phyloP scores from a whole-genome alignment of 345 rosid species.

The Ricinus communis region DNA sequence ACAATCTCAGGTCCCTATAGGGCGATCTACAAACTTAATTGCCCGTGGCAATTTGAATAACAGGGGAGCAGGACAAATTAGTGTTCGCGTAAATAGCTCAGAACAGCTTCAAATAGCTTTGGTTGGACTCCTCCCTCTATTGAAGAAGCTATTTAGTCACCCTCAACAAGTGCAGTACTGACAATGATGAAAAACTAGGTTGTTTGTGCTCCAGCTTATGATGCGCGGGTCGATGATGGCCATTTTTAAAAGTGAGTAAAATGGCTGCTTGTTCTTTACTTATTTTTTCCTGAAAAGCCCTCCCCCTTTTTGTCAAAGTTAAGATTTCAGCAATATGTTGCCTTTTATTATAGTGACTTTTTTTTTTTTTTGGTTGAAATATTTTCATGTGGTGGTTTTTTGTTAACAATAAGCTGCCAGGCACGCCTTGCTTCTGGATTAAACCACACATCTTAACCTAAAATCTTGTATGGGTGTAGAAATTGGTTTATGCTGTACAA shows the following conservation, averaged over 20 bases:
- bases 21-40: constrained; percentile 68
- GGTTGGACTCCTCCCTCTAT: constrained; percentile 64
- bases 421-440: background rate
- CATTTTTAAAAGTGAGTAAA: constrained; percentile 26
- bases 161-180: constrained; percentile 60
- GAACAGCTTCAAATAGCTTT: constrained; percentile 89
- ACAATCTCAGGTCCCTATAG: constrained; percentile 83
- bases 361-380: constrained; percentile 3
- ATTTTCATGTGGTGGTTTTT: constrained; percentile 18
- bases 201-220: constrained; percentile 34
- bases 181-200: constrained; percentile 54
- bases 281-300: too few relatives aligned
- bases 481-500: background rate
- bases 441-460: background rate
- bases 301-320: background rate
- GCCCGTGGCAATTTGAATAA: constrained; percentile 89
- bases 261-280: constrained; percentile 7
- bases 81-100: constrained; percentile 72
- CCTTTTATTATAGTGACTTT: background rate
- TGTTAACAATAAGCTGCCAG: constrained; percentile 20
- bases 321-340: background rate
- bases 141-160: constrained; percentile 58
- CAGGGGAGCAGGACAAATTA: constrained; percentile 87
- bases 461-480: background rate
- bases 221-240: constrained; percentile 18